Base-by-base conservation (phyloP, 2,329 filamentous ascomycete species). In the Fusarium sp. region DNA sequence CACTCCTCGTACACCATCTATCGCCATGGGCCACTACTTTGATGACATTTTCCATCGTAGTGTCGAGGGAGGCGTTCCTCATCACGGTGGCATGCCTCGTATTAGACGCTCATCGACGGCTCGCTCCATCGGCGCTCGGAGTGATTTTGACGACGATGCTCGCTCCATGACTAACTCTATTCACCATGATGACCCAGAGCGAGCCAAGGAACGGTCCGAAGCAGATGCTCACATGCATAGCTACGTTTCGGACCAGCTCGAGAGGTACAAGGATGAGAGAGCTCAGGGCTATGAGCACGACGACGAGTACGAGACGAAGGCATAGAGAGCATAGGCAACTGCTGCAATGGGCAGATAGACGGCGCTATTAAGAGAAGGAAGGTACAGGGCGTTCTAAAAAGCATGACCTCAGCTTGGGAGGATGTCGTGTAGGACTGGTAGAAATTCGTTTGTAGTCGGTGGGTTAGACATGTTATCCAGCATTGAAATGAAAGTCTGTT, bases 11-110 rank as follows among this genome's bases (percentile, higher is more conserved):
- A 97, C 95, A 4, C 95, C 96, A 2, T 91, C 92, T 3, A 90
- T 91, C 1, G 94, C 92, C 44, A 96, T 97, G 83, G 89, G 93
- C 9, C 95, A 98, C 81, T 98, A 98, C 86, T 98, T 98, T 80
- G 96, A 98, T 78, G 96, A 98, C 79, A 90, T 95, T 68, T 93
- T 97, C 82, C 81, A 83, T 59, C 84, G 85, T n/a, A 82, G 71
- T 29, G 75, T 82, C 29, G 79, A 80, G 42, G 74, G 85, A 78
- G 75, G 83, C 59, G 67, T 79, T 67, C 78, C 84, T 71, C 78
- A 83, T 74, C 77, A 82, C 6, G 74, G 82, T 5, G 80, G 79
- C 27, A 87, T 85, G 74, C 88, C 87, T 22, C 85, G 86, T 20
- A 86, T 96, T 76, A 92, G 94, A 40, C 91, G 94, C 64, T 95